These are phyloP conservation scores for Hymenochaete sp. DNA, from an alignment of 1,284 basidiomycete genomes.

Conservation along the genomic window DNA sequence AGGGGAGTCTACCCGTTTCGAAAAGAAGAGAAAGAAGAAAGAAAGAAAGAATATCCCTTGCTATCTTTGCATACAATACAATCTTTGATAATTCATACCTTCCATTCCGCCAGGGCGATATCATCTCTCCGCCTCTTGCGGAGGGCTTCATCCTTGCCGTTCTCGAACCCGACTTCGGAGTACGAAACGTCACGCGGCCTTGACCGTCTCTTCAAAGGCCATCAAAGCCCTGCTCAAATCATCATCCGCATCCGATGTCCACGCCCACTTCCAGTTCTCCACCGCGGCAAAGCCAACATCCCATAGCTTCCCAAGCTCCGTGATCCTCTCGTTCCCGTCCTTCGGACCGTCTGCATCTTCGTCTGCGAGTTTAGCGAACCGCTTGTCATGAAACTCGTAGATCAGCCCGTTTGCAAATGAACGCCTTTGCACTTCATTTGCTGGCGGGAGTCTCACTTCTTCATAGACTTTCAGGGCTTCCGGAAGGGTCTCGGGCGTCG, in stretches of 20 bases:
- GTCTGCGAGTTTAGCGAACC: conserved; percentile 15
- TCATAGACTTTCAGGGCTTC: conserved; percentile 30
- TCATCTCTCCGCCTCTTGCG: no score
- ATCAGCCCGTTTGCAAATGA: conserved; percentile 24
- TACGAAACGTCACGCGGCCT: no score
- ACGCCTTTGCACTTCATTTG: conserved; percentile 24
- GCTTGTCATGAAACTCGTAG: conserved; percentile 23
- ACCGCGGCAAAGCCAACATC: conserved; percentile 24
- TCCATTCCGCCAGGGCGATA: no score
- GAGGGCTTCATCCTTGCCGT: no score
- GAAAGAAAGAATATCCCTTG: no score
- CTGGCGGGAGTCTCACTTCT: conserved; percentile 29
- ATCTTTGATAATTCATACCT: no score
- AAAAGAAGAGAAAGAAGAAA: no score
- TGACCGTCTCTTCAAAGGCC: no score
- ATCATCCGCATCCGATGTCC: conserved; percentile 14
- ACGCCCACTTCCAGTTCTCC: conserved; percentile 27
- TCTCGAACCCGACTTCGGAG: no score
- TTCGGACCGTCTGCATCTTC: background rate
- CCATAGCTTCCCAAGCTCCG: conserved; percentile 17
- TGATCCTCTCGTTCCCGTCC: background rate
- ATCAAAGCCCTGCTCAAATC: conserved; percentile 4
- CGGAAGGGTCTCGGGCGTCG: conserved; percentile 20
- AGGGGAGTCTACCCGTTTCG: no score
- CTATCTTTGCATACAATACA: no score